Base-by-base conservation (phyloP, 2,329 filamentous ascomycete species). In the Cytospora paraplurivora region DNA sequence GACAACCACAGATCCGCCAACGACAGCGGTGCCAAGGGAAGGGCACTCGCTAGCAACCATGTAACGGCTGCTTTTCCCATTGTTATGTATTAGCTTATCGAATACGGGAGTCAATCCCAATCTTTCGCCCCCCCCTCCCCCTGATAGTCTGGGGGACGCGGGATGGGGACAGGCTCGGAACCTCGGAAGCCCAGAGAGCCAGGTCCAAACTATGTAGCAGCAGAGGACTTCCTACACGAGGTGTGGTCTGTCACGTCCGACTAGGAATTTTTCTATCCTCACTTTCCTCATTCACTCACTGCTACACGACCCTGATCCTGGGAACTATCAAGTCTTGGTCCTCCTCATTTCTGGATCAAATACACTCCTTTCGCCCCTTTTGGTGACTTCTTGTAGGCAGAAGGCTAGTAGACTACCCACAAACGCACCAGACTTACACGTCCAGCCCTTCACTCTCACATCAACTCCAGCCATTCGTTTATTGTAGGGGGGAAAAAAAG, bases 291-390 rank as follows among this genome's bases (percentile, higher is more conserved):
- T 59, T 66, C 52, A n/a, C 56, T 63, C 27, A 27, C 27, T 27
- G 27, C 27, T 59, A 41, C 41, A 59, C 47, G 47, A 59, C 33
- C 56, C 51, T 59, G 37, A 34, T 61, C 33, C 53, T 52, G 47
- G 53, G 57, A 53, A 41, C 51, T 33, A 49, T 60, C 53, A 35
- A 51, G 53, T 32, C 59, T 64, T 51, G 49, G 27, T 61, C 35
- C 41, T 33, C 47, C 37, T 66, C 50, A 17, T 38, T 47, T 37
- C 55, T 13, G n/a, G 49, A 52, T 54, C 56, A 59, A 55, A 34
- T 34, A 66, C 64, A 52, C 51, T 66, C 64, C 33, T 66, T 66
- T 63, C 32, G 35, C 50, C 64, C 53, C 54, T 53, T 51, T 56
- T 47, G 19, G 21, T 51, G 53, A 60, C 19, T 52, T 56, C 38